Percentiles rank a stretch among this genome's conserved stretches.
Evolutionary conservation across 495 filamentous ascomycete species (phyloP).

Genomic region (Amorphotheca resinae): DNA sequence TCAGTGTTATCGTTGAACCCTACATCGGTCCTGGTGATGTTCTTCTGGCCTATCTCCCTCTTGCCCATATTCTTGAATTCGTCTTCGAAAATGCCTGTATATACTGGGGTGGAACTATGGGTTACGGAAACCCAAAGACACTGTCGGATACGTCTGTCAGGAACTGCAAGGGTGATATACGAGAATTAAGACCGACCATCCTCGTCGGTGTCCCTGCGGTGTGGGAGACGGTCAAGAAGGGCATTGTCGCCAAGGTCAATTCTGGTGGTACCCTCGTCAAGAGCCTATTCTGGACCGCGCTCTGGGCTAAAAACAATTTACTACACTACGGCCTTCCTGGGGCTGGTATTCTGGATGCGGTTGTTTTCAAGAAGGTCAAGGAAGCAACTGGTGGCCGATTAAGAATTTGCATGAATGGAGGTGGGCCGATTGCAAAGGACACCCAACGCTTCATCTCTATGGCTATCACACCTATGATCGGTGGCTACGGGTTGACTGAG

Average conservation of each 20-base stretch:
- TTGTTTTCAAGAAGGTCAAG: conserved; percentile 86
- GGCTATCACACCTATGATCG: conserved; percentile 79
- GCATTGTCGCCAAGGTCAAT: conserved; percentile 77
- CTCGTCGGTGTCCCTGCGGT: conserved; percentile 93
- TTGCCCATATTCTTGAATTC: conserved; percentile 93
- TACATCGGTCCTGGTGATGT: conserved; percentile 81
- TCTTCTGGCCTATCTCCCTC: conserved; percentile 82
- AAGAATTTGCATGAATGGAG: conserved; percentile 74
- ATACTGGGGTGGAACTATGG: conserved; percentile 94
- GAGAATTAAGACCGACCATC: conserved; percentile 82
- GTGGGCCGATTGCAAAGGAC: conserved; percentile 75
- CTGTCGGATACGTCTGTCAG: conserved; percentile 80
- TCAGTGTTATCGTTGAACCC: conserved; percentile 69
- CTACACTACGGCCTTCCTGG: conserved; percentile 68
- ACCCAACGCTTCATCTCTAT: conserved; percentile 81
- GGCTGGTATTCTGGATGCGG: conserved; percentile 51
- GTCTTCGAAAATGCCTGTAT: conserved; percentile 90
- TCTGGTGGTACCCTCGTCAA: conserved; percentile 57
- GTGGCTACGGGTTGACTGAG: conserved; percentile 94
- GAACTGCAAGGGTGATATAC: conserved; percentile 92
- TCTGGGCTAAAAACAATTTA: conserved; percentile 72
- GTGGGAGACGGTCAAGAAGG: conserved; percentile 98
- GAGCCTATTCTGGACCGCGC: conserved; percentile 86
- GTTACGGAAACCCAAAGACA: conserved; percentile 90
- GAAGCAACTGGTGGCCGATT: conserved; percentile 77